Base-by-base conservation (phyloP, 768 basidiomycete species). In the Fomitopsis pulvina region DNA sequence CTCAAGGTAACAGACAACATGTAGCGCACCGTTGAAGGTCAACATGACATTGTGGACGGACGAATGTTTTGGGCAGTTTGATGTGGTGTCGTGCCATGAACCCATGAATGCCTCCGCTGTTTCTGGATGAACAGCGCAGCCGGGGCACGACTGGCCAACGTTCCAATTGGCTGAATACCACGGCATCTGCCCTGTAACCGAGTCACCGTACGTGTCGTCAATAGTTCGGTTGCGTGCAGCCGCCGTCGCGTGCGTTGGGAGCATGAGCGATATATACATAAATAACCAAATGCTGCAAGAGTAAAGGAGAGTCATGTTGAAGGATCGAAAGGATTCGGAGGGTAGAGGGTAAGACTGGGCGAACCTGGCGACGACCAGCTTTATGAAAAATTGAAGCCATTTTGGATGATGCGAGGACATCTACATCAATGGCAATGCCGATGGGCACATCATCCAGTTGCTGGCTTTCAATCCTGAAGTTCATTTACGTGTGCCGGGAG, bases 171-270 rank as follows among this genome's bases (percentile, higher is more conserved):
- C 34, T 16, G 34, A 6, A 34, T 50, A 54, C 24, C 37, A 18
- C 12, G 45, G 49, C 40, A 34, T 28, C 7, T 22, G 18, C 0
- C 53, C 49, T n/a, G 53, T 48, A 4, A 21, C 45, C 22, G 41
- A 47, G 48, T 54, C 53, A 2, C 50, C 53, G 45, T 47, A 41
- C 28, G 47, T 22, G 45, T 54, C 53, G 49, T 54, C 53, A 38
- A 54, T 54, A 4, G 53, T 51, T 25, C 41, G 30, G 34, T 51
- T 50, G 2, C 45, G 30, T 5, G 12, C 14, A 11, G 29, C n/a
- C 14, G 49, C 30, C 4, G 42, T 4, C n/a, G n/a, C 47, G 18
- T 37, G 34, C 4, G 34, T 12, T 37, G 18, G 4, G 30, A 32
- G 30, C 14, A 16, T 18, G 14, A 37, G 34, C 14, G 18, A 18